Conservation (phyloP, 768 basidiomycete species). For the Lentinula sp. region DNA sequence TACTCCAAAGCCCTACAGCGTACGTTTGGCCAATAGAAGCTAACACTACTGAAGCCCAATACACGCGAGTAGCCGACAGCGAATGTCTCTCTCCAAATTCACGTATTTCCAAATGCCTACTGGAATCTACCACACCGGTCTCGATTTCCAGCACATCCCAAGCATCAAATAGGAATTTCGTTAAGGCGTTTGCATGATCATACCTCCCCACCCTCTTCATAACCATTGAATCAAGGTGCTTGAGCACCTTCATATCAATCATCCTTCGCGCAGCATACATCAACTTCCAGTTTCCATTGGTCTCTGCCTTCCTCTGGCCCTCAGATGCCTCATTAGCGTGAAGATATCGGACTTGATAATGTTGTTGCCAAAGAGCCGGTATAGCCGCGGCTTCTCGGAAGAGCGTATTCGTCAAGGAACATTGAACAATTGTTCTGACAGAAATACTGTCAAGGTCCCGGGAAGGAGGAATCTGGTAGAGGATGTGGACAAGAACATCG, state of each 20-base stretch:
- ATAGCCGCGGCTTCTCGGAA: slow-evolving; percentile 39
- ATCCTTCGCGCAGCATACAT: slow-evolving; percentile 39
- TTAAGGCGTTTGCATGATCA: slow-evolving; percentile 30
- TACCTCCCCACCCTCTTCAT: slow-evolving; percentile 28
- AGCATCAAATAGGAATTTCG: slow-evolving; percentile 42
- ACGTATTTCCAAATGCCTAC: background rate
- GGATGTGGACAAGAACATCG: slow-evolving; percentile 9
- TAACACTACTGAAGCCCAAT: slow-evolving; percentile 44
- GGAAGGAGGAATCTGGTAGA: slow-evolving; percentile 7
- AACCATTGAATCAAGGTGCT: slow-evolving; percentile 35
- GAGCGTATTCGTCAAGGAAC: slow-evolving; percentile 28
- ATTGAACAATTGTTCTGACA: slow-evolving; percentile 29
- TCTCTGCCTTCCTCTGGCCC: slow-evolving; percentile 19
- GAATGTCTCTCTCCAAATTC: background rate
- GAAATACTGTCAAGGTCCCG: background rate
- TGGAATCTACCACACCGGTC: slow-evolving; percentile 7
- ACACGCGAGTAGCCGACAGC: slow-evolving; percentile 32
- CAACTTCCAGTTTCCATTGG: slow-evolving; percentile 35
- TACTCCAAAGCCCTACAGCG: slow-evolving; percentile 34
- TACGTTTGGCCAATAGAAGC: slow-evolving; percentile 35
- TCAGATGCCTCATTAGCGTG: slow-evolving; percentile 33
- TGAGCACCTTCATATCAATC: slow-evolving; percentile 36
- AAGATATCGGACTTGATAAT: slow-evolving; percentile 45
- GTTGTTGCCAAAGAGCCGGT: slow-evolving; percentile 42
- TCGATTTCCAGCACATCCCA: slow-evolving; percentile 48